A percentile compares a stretch with the other conserved stretches of the same genome.
Conservation (phyloP, 352 stramenopile species). For the Pythium brachiatum region DNA sequence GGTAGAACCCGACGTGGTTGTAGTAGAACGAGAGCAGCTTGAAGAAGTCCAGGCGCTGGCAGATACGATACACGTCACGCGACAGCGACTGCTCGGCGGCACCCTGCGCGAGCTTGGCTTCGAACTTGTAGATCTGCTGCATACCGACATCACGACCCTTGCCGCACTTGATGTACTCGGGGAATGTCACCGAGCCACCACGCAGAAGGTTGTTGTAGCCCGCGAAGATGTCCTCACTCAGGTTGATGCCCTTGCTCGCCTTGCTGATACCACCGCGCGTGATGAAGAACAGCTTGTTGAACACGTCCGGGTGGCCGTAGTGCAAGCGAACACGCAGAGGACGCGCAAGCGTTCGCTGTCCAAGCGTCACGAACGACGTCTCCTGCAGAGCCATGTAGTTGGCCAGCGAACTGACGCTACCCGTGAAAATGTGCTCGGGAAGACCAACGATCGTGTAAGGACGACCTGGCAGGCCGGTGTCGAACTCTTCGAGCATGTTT, state of each 20-base stretch:
- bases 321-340: slow-evolving; percentile 96
- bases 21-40: slow-evolving; percentile 99
- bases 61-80: slow-evolving; percentile 97
- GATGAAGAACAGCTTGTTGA: slow-evolving; percentile 99
- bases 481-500: slow-evolving; percentile 98
- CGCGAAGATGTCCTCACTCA: slow-evolving; percentile 99
- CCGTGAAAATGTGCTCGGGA: slow-evolving; percentile 99
- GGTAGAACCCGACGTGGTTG: slow-evolving; percentile 98
- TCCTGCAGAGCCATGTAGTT: slow-evolving; percentile 99
- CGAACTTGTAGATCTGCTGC: slow-evolving; percentile 99
- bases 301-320: slow-evolving; percentile 99
- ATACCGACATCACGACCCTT: slow-evolving; percentile 99
- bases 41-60: slow-evolving; percentile 97
- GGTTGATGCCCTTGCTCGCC: slow-evolving; percentile 98
- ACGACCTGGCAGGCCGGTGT: slow-evolving; percentile 62
- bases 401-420: slow-evolving; percentile 96
- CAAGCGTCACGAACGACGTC: slow-evolving; percentile 98
- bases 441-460: slow-evolving; percentile 96
- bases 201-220: slow-evolving; percentile 99
- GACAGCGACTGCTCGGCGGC: slow-evolving; percentile 98
- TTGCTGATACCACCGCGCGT: slow-evolving; percentile 98
- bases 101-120: slow-evolving; percentile 97
- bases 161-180: slow-evolving; percentile 98
- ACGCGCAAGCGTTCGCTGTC: slow-evolving; percentile 95
- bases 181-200: slow-evolving; percentile 95